Evolutionary conservation across 495 filamentous ascomycete genomes (phyloP).

Genomic region (Neurospora sp.): DNA sequence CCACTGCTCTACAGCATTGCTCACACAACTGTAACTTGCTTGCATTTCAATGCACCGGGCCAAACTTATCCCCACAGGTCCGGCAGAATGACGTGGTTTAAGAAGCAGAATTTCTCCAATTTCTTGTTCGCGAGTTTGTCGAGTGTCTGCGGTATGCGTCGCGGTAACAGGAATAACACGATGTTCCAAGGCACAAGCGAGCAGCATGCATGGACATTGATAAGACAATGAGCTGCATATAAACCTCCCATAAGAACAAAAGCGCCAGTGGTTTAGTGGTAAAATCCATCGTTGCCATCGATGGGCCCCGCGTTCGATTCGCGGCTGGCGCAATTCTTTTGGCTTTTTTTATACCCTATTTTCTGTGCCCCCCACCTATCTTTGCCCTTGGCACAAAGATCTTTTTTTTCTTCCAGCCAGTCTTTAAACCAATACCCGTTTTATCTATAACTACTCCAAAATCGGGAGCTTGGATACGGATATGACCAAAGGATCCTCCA

Average conservation of each 20-base stretch:
- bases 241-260: neutral
- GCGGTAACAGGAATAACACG: neutral
- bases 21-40: neutral
- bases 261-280: constrained; percentile 39
- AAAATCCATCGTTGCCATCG: constrained; percentile 46
- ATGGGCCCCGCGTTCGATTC: constrained; percentile 45
- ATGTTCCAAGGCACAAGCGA: neutral
- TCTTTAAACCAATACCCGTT: neutral
- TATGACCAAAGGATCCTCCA: neutral
- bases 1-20: neutral
- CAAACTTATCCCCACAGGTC: neutral
- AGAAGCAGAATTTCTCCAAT: neutral
- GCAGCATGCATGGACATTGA: neutral
- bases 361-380: neutral
- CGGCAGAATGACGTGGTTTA: neutral
- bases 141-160: neutral
- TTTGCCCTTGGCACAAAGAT: neutral
- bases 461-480: neutral
- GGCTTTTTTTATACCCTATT: neutral
- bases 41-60: neutral
- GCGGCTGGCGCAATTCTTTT: constrained; percentile 32
- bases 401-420: neutral
- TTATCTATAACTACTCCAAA: neutral
- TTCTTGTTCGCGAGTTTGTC: neutral
- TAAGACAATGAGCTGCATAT: neutral